phyloP scores from a whole-genome alignment of 2,329 filamentous ascomycete species.

The Fusarium siculi region DNA sequence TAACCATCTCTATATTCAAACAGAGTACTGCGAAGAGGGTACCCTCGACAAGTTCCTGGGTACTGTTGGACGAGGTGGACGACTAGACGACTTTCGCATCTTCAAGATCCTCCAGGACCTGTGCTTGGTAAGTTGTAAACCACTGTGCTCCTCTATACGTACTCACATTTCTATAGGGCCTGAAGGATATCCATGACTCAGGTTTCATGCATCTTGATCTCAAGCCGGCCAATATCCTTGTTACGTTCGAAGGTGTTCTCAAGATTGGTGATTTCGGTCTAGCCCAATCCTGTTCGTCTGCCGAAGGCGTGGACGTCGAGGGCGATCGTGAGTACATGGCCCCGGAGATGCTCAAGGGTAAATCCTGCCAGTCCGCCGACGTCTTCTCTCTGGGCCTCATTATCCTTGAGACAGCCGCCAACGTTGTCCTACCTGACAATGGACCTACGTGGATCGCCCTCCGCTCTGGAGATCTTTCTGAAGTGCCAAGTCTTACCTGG shows the following conservation, averaged over 20 bases:
- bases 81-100: slow-evolving; percentile 95
- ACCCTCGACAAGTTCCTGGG: slow-evolving; percentile 87
- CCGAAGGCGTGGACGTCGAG: slow-evolving; percentile 83
- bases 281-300: slow-evolving; percentile 81
- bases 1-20: slow-evolving; percentile 92
- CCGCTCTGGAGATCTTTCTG: slow-evolving; percentile 87
- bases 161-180: slow-evolving; percentile 66
- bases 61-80: slow-evolving; percentile 83
- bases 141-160: not conserved
- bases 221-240: slow-evolving; percentile 86
- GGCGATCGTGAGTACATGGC: slow-evolving; percentile 97
- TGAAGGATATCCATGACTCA: slow-evolving; percentile 89
- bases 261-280: slow-evolving; percentile 91
- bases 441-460: slow-evolving; percentile 91
- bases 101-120: slow-evolving; percentile 97
- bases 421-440: slow-evolving; percentile 93
- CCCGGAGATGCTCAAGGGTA: slow-evolving; percentile 87
- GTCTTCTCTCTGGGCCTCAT: slow-evolving; percentile 95
- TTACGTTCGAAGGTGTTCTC: slow-evolving; percentile 81
- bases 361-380: slow-evolving; percentile 90
- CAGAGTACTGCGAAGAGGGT: slow-evolving; percentile 95
- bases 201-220: slow-evolving; percentile 88
- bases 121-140: slow-evolving; percentile 71
- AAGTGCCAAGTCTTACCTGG: slow-evolving; percentile 88
- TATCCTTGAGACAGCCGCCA: slow-evolving; percentile 92